Evolutionary conservation across 2,329 filamentous ascomycete genomes (phyloP).

Genomic region (Trichoderma atroviride): DNA sequence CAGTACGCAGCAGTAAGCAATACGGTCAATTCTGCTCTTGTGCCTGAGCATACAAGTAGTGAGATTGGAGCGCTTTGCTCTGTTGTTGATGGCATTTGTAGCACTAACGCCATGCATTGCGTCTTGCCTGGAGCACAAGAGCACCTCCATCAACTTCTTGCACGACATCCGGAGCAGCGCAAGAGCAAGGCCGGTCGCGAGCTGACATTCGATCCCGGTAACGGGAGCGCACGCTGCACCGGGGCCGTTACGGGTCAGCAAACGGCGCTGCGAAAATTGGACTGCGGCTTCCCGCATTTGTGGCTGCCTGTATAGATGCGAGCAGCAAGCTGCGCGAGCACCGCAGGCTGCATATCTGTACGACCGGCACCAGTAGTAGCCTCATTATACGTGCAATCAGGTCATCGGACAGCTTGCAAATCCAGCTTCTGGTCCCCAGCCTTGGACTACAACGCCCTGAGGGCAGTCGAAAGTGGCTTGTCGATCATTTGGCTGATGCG

Average conservation of each 20-base stretch:
- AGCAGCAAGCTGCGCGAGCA: neutral
- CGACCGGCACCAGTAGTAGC: neutral
- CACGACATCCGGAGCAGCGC: constrained; percentile 4
- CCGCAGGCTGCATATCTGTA: neutral
- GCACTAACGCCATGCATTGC: neutral
- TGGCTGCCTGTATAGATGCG: neutral
- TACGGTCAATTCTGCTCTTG: neutral
- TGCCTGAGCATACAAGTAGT: neutral
- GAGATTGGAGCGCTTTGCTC: neutral
- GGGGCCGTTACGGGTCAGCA: neutral
- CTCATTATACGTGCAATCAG: neutral
- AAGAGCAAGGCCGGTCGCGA: constrained; percentile 6
- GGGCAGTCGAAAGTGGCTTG: neutral
- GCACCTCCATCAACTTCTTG: neutral
- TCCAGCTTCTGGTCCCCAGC: neutral
- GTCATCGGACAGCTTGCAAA: neutral
- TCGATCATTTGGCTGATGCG: constrained; percentile 14
- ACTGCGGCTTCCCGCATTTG: neutral
- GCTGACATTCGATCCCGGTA: neutral
- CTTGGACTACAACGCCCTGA: neutral
- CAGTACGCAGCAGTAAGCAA: neutral
- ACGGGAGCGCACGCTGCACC: neutral
- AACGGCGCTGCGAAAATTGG: neutral
- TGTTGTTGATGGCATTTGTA: neutral
- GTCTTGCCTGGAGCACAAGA: neutral